phyloP scores from a whole-genome alignment of 1,139 yeast genomes.

The Pichia terricola region DNA sequence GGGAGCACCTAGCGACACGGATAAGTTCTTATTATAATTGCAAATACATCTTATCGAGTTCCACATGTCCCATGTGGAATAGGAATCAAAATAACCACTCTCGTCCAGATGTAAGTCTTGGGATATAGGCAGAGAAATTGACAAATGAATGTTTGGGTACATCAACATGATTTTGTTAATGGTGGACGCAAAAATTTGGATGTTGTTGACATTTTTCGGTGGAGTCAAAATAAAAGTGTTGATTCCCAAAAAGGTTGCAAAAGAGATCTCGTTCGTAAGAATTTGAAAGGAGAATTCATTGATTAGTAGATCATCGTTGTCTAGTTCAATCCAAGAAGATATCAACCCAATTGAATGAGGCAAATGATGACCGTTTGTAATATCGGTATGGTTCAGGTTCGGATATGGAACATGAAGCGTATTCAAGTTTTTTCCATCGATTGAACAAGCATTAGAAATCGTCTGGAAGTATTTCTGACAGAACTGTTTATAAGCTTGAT shows the following conservation, averaged over 20 bases:
- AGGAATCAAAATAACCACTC: constrained; percentile 28
- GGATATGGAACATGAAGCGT: constrained; percentile 31
- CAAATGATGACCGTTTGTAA: constrained; percentile 29
- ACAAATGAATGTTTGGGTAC: constrained; percentile 24
- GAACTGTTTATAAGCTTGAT: constrained; percentile 32
- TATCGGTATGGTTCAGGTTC: constrained; percentile 29
- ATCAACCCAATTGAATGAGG: constrained; percentile 39
- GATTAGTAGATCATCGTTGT: constrained; percentile 36
- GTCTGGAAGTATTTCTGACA: constrained; percentile 28
- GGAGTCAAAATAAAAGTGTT: constrained; percentile 47
- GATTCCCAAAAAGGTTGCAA: constrained; percentile 48
- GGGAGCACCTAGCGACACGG: constrained; percentile 51
- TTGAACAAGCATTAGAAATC: constrained; percentile 18
- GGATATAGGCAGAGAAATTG: constrained; percentile 35
- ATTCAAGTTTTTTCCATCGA: not conserved
- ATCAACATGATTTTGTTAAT: constrained; percentile 15
- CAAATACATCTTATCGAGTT: constrained; percentile 47
- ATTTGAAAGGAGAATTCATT: constrained; percentile 48
- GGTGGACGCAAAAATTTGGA: constrained; percentile 28
- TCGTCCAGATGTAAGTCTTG: constrained; percentile 22
- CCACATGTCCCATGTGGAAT: constrained; percentile 67
- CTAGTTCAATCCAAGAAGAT: constrained; percentile 59
- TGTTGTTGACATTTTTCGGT: constrained; percentile 44
- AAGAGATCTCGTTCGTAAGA: constrained; percentile 43
- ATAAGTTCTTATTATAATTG: constrained; percentile 39